These are phyloP conservation scores for Aureobasidium sp. DNA, from an alignment of 2,329 filamentous ascomycete genomes.

Conservation along the genomic window DNA sequence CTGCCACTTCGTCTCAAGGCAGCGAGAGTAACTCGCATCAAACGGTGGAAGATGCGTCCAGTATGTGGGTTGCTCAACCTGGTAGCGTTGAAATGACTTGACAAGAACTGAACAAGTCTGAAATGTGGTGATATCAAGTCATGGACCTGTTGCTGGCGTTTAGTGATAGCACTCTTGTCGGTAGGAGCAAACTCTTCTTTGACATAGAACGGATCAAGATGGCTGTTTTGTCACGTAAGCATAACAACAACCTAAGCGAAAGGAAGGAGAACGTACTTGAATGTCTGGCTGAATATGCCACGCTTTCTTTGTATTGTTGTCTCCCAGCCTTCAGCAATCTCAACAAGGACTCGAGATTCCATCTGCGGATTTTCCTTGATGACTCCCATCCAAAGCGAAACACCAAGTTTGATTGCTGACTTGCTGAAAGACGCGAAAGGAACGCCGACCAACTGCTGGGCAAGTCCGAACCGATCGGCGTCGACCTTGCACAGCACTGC, in stretches of 20 bases:
- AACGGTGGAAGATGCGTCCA: conserved; percentile 69
- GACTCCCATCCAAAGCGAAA: conserved; percentile 92
- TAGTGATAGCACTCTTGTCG: conserved; percentile 64
- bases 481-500: conserved; percentile 73
- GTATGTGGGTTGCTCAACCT: conserved; percentile 75
- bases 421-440: conserved; percentile 91
- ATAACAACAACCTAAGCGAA: not conserved
- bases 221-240: conserved; percentile 27
- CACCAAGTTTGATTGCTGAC: conserved; percentile 88
- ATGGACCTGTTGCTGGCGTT: conserved; percentile 68
- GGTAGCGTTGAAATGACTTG: conserved; percentile 89
- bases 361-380: conserved; percentile 91
- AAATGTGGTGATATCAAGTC: conserved; percentile 81
- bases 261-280: conserved; percentile 46
- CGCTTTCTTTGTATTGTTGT: conserved; percentile 64
- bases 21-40: conserved; percentile 70
- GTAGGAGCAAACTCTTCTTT: conserved; percentile 90
- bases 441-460: conserved; percentile 81
- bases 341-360: conserved; percentile 74
- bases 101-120: conserved; percentile 76
- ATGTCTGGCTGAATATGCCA: conserved; percentile 68
- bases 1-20: conserved; percentile 60
- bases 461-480: conserved; percentile 66
- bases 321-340: conserved; percentile 89
- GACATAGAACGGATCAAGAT: conserved; percentile 80